phyloP scores from a whole-genome alignment of 2,329 filamentous ascomycete species.

The Sclerotinia borealis region DNA sequence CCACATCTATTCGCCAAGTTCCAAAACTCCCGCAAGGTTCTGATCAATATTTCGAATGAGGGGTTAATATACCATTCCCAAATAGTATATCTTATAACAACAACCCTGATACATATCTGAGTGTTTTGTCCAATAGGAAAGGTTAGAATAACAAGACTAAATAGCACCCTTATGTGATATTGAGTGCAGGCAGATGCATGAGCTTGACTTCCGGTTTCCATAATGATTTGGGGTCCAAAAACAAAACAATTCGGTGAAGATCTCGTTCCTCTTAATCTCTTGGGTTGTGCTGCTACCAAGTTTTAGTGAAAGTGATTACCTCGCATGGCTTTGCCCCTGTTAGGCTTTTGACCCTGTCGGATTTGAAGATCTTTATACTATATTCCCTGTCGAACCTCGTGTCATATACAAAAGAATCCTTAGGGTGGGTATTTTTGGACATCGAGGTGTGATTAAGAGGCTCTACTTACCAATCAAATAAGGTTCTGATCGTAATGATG shows the following conservation, averaged over 20 bases:
- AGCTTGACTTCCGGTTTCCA: background rate
- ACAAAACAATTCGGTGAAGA: background rate
- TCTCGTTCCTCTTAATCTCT: background rate
- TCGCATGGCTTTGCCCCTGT: background rate
- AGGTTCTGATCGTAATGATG: background rate
- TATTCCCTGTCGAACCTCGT: background rate
- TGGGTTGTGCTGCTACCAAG: conserved; percentile 1
- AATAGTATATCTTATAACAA: background rate
- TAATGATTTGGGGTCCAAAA: background rate
- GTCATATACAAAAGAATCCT: background rate
- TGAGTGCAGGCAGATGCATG: background rate
- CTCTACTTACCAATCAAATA: background rate
- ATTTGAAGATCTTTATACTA: conserved; percentile 4
- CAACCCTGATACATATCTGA: background rate
- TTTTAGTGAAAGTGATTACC: conserved; percentile 4
- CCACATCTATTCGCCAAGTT: conserved; percentile 5
- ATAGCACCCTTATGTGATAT: background rate
- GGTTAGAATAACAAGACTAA: background rate
- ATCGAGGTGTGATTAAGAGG: conserved; percentile 1
- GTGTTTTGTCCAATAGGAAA: background rate
- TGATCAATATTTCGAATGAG: conserved; percentile 3
- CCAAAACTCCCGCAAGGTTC: background rate
- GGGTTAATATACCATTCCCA: background rate
- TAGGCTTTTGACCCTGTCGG: conserved; percentile 4
- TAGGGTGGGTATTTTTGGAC: conserved; percentile 1